Percentiles rank a stretch among this genome's conserved stretches.
Evolutionary conservation across 345 rosid species (phyloP).

Genomic region (Eucalyptus regnans): DNA sequence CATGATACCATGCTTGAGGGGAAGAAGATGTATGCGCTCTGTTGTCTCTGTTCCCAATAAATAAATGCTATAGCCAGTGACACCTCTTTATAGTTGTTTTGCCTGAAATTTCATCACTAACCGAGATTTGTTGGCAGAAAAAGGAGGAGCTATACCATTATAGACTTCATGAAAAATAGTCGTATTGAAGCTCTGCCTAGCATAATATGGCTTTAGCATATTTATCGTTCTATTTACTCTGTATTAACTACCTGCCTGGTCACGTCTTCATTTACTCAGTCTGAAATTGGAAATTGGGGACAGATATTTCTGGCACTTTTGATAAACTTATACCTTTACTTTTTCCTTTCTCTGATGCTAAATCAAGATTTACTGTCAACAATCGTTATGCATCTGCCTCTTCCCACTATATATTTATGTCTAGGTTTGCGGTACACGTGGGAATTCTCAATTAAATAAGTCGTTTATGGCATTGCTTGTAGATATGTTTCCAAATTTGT

Average conservation of each 20-base stretch:
- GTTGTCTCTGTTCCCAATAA: not conserved
- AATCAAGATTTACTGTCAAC: not conserved
- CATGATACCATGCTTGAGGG: conserved; percentile 43
- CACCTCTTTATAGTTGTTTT: not conserved
- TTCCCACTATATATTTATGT: not conserved
- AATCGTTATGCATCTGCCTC: not conserved
- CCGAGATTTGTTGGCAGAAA: not conserved
- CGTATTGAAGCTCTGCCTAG: not conserved
- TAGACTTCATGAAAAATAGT: not conserved
- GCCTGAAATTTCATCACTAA: not conserved
- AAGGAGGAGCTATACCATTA: not conserved
- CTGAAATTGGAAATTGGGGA: not conserved
- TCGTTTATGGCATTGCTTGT: not conserved
- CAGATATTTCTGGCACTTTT: not conserved
- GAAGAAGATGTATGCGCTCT: conserved; percentile 35
- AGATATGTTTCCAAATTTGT: conserved; percentile 48
- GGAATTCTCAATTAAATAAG: not conserved
- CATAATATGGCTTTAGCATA: not conserved
- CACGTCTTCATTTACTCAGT: not conserved
- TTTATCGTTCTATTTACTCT: not conserved
- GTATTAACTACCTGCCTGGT: not conserved
- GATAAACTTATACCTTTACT: not conserved
- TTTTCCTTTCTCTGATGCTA: not conserved
- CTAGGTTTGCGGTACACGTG: not conserved
- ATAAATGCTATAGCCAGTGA: not conserved